A percentile compares a stretch with the other conserved stretches of the same genome.
Conservation (phyloP, 1,139 yeast genomes). For the Pichia sp. region DNA sequence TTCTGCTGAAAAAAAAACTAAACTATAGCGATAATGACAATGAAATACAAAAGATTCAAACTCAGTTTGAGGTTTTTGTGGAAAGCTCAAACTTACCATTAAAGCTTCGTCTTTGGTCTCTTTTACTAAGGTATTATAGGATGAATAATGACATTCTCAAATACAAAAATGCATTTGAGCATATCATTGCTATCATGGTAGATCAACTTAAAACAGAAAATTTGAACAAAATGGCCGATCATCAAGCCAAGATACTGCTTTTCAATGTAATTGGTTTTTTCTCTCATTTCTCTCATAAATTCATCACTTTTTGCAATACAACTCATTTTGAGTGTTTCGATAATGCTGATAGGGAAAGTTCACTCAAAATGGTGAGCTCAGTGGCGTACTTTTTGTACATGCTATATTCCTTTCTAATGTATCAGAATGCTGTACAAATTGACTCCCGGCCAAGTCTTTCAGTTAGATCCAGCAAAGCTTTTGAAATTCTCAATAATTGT, state of each 20-base stretch:
- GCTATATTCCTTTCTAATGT: constrained; percentile 42
- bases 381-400: constrained; percentile 37
- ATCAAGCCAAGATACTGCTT: constrained; percentile 18
- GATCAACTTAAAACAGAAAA: constrained; percentile 35
- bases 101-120: constrained; percentile 70
- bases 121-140: constrained; percentile 59
- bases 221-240: constrained; percentile 19
- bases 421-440: constrained; percentile 39
- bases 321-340: constrained; percentile 24
- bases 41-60: constrained; percentile 32
- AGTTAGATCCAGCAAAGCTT: constrained; percentile 33
- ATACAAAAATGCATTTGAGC: constrained; percentile 53
- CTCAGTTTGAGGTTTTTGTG: constrained; percentile 58
- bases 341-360: neutral
- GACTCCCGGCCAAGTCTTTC: constrained; percentile 33
- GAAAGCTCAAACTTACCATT: constrained; percentile 61
- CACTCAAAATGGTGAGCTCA: constrained; percentile 14
- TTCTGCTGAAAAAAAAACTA: constrained; percentile 25
- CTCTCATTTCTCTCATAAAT: constrained; percentile 38
- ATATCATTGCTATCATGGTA: constrained; percentile 42
- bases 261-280: constrained; percentile 41
- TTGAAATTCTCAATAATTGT: constrained; percentile 48
- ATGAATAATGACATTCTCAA: constrained; percentile 38
- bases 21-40: neutral
- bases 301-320: constrained; percentile 27